Conservation (phyloP, 495 filamentous ascomycete species). For the Penicillium alfredii region DNA sequence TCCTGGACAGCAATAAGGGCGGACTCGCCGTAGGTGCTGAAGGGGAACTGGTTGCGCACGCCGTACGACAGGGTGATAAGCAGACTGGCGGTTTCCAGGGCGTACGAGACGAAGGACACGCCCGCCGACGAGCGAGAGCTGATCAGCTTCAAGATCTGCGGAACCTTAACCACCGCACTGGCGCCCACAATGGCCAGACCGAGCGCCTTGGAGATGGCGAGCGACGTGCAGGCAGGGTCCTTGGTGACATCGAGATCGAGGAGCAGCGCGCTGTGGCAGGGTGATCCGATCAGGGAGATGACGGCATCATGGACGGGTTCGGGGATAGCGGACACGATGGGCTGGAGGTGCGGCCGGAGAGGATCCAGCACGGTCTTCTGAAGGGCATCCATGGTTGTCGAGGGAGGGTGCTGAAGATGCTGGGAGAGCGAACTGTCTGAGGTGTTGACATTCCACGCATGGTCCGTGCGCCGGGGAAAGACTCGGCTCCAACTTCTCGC, state of each 20-base stretch:
- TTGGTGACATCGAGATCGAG: constrained; percentile 70
- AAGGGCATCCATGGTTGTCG: constrained; percentile 33
- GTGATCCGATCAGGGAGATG: constrained; percentile 69
- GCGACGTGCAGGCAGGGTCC: constrained; percentile 67
- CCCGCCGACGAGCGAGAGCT: constrained; percentile 71
- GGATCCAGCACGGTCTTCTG: constrained; percentile 52
- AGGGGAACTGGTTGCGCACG: constrained; percentile 80
- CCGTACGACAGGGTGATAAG: constrained; percentile 88
- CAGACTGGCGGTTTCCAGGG: constrained; percentile 80
- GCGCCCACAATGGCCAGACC: constrained; percentile 88
- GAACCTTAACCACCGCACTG: constrained; percentile 86
- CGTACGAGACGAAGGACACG: constrained; percentile 81
- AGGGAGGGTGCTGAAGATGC: background rate
- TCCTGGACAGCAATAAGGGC: constrained; percentile 88
- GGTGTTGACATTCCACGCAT: constrained; percentile 22
- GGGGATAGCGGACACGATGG: constrained; percentile 74
- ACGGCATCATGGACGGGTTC: constrained; percentile 67
- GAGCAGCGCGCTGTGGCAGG: constrained; percentile 78
- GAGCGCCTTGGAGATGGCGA: constrained; percentile 84
- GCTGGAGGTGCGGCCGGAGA: constrained; percentile 62
- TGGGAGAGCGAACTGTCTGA: background rate
- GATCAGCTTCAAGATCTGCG: constrained; percentile 88
- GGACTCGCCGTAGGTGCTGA: constrained; percentile 93
- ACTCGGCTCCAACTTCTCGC: constrained; percentile 19
- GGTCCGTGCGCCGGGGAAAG: constrained; percentile 29